These are phyloP conservation scores for Crithidia mellificae DNA, from an alignment of 208 protist species.

Conservation along the genomic window DNA sequence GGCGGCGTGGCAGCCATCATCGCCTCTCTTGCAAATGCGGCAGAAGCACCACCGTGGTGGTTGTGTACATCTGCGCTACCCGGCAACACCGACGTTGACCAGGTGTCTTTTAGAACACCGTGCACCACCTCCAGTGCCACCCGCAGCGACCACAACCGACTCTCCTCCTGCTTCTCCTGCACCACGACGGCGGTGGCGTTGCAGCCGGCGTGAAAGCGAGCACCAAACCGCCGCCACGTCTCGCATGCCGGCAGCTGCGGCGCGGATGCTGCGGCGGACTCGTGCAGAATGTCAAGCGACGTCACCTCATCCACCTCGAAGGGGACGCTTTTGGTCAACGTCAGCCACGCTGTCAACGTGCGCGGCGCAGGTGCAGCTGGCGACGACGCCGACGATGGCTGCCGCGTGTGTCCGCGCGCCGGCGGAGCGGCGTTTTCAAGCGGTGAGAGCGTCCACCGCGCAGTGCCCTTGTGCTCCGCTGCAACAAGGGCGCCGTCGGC, in stretches of 20 bases:
- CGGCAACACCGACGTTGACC: background rate
- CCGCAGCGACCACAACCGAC: slow-evolving; percentile 17
- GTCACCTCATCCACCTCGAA: slow-evolving; percentile 26
- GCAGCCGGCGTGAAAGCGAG: slow-evolving; percentile 13
- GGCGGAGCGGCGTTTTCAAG: background rate
- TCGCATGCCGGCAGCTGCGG: slow-evolving; percentile 8
- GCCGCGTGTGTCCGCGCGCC: background rate
- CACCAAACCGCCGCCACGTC: slow-evolving; percentile 20
- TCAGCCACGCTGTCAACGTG: slow-evolving; percentile 22
- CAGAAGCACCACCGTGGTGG: background rate
- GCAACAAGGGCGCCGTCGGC: background rate
- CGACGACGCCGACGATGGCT: background rate
- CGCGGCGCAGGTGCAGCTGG: background rate
- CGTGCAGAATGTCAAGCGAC: slow-evolving; percentile 4
- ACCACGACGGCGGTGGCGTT: slow-evolving; percentile 24
- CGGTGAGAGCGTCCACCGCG: slow-evolving; percentile 4
- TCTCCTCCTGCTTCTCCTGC: slow-evolving; percentile 16
- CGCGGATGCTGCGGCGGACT: background rate
- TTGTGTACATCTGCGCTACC: background rate
- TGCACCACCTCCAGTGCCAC: slow-evolving; percentile 21
- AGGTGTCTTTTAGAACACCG: slow-evolving; percentile 12
- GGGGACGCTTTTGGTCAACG: background rate
- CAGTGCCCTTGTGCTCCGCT: background rate
- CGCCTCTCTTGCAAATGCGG: background rate
- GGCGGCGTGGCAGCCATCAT: background rate